Evolutionary conservation across 331 rosid species (phyloP).

Genomic region (Pyracantha coccinea): DNA sequence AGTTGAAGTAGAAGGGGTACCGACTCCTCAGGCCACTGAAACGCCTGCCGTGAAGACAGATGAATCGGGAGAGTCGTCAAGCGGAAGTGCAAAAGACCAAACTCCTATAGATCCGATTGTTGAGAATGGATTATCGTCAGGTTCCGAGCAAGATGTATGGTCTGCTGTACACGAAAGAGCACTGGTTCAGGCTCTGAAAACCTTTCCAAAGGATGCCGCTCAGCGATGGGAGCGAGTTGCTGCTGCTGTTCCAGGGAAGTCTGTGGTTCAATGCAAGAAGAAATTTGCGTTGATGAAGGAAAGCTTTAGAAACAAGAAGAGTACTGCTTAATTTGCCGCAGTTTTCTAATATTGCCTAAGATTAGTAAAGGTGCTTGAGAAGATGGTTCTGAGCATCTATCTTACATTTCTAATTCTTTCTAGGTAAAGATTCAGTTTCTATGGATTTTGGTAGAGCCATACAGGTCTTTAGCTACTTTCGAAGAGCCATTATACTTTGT

Average conservation of each 20-base stretch:
- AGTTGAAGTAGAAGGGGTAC: conserved; percentile 54
- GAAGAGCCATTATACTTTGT: conserved; percentile 23
- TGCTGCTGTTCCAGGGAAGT: conserved; percentile 91
- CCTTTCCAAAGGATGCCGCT: conserved; percentile 79
- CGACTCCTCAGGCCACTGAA: conserved; percentile 28
- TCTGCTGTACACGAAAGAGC: conserved; percentile 90
- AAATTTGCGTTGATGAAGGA: conserved; percentile 75
- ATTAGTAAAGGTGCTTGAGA: conserved; percentile 4
- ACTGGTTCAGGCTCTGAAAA: conserved; percentile 87
- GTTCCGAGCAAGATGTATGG: conserved; percentile 77
- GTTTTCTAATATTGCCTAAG: not conserved
- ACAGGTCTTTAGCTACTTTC: conserved; percentile 28
- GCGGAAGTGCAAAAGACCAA: conserved; percentile 27
- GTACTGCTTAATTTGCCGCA: conserved; percentile 25
- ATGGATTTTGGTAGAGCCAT: conserved; percentile 24
- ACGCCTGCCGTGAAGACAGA: conserved; percentile 18
- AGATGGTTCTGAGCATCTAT: not conserved
- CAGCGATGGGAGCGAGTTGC: conserved; percentile 98
- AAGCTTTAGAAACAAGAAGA: conserved; percentile 85
- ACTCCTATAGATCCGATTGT: conserved; percentile 20
- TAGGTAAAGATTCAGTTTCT: conserved; percentile 5
- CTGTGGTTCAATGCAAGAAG: conserved; percentile 87
- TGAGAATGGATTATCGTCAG: conserved; percentile 51
- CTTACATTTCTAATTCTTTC: conserved; percentile 14
- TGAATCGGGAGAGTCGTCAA: conserved; percentile 25